Conservation (phyloP, 768 basidiomycete species). For the Macrolepiota albuminosa region DNA sequence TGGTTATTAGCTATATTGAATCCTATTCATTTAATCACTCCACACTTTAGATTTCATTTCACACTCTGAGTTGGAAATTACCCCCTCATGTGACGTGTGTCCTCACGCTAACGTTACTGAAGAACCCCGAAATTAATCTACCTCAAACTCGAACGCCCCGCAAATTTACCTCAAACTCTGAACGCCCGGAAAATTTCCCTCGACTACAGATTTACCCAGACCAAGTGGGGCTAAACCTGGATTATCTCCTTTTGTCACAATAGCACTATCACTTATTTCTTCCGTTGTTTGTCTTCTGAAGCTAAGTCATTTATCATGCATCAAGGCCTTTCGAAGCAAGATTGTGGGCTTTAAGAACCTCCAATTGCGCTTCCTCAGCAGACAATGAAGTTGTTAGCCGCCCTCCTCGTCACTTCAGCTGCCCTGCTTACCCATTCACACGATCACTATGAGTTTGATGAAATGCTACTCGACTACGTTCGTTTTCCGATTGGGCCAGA, state of each 20-base stretch:
- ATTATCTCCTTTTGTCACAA: neutral
- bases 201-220: no score
- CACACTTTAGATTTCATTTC: no score
- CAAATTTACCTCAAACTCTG: no score
- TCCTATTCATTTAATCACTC: no score
- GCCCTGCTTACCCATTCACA: neutral
- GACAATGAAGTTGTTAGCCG: neutral
- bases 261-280: neutral
- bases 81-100: no score
- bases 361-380: neutral
- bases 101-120: no score
- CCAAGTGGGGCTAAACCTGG: no score
- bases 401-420: neutral
- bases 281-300: neutral
- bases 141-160: no score
- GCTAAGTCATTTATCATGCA: neutral
- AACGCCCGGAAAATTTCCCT: no score
- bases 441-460: slow-evolving; percentile 23
- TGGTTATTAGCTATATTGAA: no score
- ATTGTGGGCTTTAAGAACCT: neutral
- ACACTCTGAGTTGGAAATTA: no score
- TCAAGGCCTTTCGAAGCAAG: neutral
- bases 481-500: slow-evolving; percentile 65
- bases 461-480: slow-evolving; percentile 64
- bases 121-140: no score